Evolutionary conservation across 1,139 yeast genomes (phyloP), one percentile per base, ranked within the genome.

Genomic region (Suzukiozyma palmioleophila): DNA sequence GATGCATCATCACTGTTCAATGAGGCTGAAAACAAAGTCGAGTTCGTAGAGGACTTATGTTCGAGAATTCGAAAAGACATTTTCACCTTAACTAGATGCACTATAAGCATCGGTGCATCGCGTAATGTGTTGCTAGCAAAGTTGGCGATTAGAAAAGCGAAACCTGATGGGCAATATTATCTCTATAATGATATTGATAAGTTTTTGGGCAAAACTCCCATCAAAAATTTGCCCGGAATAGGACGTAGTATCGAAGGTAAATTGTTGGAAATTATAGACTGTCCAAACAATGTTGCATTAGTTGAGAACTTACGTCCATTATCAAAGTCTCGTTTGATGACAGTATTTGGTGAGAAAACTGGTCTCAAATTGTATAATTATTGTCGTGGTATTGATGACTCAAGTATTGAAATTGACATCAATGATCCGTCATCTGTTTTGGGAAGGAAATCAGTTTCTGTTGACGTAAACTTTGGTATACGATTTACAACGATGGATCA

Each of bases 381-480:
- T 49, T 68, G 81, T 2, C 60, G 81, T 16, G 97, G 97, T 0
- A 60, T 73, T 5, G 97, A 90, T 58, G 62, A 69, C 33, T 73
- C 84, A 0, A 66, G 69, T 6, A 73, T 86, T 22, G 73, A 72
- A 41, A 65, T 65, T 33, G 74, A 81, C 28, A 46, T 59, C 3
- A 64, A 66, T 12, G 73, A 76, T 30, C 68, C 69, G 18, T 73
- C 62, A 47, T 69, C 63, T 36, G 66, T 64, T 3, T 50, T 69
- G 3, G 72, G 74, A 0, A 71, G 95, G 26, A 88, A 87, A 50
- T 77, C 95, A 0, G 75, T 92, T 0, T 88, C 96, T 0, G 87
- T 88, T 9, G 97, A 92, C 57, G 84, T 92, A 26, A 87, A 89
- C 46, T 92, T 88, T 82, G 97, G 96, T 0, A 85, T 92, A 0